These are phyloP conservation scores for Clonostachys byssicola DNA, from an alignment of 2,329 filamentous ascomycete genomes.

Conservation along the genomic window DNA sequence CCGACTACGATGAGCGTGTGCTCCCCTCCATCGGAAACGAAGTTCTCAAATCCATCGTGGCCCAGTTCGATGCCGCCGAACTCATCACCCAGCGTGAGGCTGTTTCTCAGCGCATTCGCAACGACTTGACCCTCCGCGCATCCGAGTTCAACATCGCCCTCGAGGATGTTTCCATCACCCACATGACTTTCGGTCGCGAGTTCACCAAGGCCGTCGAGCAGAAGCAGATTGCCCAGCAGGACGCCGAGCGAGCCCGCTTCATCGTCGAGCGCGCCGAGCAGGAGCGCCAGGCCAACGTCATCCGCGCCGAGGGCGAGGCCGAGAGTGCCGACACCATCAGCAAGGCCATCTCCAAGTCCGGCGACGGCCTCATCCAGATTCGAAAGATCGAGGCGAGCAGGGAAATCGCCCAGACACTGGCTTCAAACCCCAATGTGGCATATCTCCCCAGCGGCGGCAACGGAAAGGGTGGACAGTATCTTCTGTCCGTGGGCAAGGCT, in stretches of 20 bases:
- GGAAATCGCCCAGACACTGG: constrained; percentile 89
- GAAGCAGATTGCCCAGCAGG: constrained; percentile 99
- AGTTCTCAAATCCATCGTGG: constrained; percentile 97
- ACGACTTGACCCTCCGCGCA: constrained; percentile 87
- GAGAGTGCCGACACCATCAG: constrained; percentile 94
- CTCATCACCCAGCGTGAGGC: constrained; percentile 98
- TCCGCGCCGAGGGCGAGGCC: constrained; percentile 95
- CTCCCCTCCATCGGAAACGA: constrained; percentile 98
- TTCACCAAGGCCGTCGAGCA: constrained; percentile 99
- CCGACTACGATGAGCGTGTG: constrained; percentile 97
- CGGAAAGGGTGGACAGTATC: constrained; percentile 53
- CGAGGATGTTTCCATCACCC: constrained; percentile 97
- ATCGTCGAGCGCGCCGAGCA: constrained; percentile 99
- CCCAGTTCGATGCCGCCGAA: constrained; percentile 97
- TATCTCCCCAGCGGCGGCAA: constrained; percentile 76
- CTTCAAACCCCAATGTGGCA: constrained; percentile 89
- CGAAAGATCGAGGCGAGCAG: constrained; percentile 94
- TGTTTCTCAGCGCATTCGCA: constrained; percentile 89
- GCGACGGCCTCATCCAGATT: constrained; percentile 93
- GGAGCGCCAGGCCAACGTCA: constrained; percentile 97
- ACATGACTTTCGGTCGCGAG: constrained; percentile 99
- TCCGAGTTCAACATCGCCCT: constrained; percentile 98
- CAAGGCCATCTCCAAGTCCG: constrained; percentile 87
- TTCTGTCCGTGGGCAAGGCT: constrained; percentile 46
- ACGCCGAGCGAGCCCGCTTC: constrained; percentile 94